Base-by-base conservation (phyloP, 2,329 filamentous ascomycete genomes). In the Bipolaris bicolor region DNA sequence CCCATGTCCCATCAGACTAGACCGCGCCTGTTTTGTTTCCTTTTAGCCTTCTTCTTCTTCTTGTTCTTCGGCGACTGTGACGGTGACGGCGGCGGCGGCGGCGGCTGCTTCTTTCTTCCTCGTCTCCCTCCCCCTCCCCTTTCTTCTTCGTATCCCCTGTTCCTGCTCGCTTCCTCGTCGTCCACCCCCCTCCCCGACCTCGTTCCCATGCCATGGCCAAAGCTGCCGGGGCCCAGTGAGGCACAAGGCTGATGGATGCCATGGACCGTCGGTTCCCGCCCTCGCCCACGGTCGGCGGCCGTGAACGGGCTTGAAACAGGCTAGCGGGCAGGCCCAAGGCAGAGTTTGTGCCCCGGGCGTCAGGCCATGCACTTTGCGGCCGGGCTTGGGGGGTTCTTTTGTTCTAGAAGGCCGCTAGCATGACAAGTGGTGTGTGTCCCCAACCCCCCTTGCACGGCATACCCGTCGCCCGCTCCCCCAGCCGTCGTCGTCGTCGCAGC, bases 251-350 rank as follows among this genome's bases (percentile, higher is more conserved):
- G 7, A 18, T 18, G n/a, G 34, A n/a, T 15, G 15, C 34, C 34
- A n/a, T 16, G n/a, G 34, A 16, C 31, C n/a, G 16, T 37, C 33
- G 16, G 45, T 47, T 54, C 52, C 52, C 44, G 24, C 49, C 37
- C 52, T 15, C 33, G 15, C 7, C 36, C 36, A 39, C 36, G 15
- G 16, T 29, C 49, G 50, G 45, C 33, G 49, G 39, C 31, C 48
- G 43, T 41, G 52, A 58, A 58, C 56, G 7, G 44, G 47, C 52
- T 61, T 65, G 65, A 68, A 61, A 66, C 63, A 49, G 58, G 54
- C 41, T 57, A 53, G 49, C 37, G 20, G 34, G 47, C 48, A 52
- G 52, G 52, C 55, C 39, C 55, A 51, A 37, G 26, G 15, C 7
- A 43, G 40, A 24, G 40, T n/a, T 37, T 37, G 45, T 41, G 20